Conservation (phyloP, 2,329 filamentous ascomycete genomes). For the Calonectria honghensis region DNA sequence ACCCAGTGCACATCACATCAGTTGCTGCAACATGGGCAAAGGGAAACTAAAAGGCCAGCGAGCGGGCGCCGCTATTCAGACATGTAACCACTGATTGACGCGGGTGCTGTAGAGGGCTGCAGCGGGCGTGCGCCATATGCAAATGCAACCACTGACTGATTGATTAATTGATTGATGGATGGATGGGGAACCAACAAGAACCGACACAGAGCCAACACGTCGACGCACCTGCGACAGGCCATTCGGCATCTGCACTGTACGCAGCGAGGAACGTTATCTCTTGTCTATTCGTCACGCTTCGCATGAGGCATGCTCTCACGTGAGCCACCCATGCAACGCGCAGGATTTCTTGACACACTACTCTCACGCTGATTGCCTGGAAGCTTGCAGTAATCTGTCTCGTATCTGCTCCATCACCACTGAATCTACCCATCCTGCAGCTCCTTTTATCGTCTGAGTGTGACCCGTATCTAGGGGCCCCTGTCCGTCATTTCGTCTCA, state of each 20-base stretch:
- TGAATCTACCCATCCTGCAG: background rate
- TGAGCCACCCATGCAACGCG: constrained; percentile 4
- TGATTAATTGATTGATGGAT: background rate
- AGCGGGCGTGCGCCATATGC: background rate
- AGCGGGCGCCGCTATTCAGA: background rate
- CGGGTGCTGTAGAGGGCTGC: background rate
- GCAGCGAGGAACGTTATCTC: constrained; percentile 4
- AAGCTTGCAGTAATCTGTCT: background rate
- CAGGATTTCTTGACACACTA: constrained; percentile 6
- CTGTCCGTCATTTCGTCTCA: background rate
- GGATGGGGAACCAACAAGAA: too few relatives aligned
- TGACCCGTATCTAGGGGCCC: background rate
- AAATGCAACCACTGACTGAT: background rate
- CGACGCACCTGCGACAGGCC: constrained; percentile 7
- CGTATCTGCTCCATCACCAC: constrained; percentile 1
- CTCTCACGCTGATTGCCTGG: constrained; percentile 11
- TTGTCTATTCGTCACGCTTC: background rate
- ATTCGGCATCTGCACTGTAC: background rate
- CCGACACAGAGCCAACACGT: background rate
- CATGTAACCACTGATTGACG: constrained; percentile 16
- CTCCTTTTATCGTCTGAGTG: background rate
- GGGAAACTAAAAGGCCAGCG: background rate
- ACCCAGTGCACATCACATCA: background rate
- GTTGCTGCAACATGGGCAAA: background rate
- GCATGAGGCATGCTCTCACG: constrained; percentile 9